Percentiles rank a stretch among this genome's conserved stretches.
Conservation (phyloP, 1,139 yeast species). For the Debaryomyces psychrophilus region DNA sequence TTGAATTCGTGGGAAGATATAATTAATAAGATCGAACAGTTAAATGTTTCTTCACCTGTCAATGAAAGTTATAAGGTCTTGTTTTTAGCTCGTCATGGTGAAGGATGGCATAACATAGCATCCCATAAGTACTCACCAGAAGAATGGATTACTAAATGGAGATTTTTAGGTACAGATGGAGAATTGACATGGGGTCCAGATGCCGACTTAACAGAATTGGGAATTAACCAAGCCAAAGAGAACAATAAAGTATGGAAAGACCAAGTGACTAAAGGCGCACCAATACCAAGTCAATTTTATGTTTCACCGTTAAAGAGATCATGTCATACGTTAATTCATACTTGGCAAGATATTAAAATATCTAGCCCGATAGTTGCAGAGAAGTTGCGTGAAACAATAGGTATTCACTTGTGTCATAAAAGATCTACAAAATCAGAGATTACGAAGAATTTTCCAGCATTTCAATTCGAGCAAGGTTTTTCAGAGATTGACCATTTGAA, state of each 20-base stretch:
- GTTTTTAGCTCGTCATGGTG: slow-evolving; percentile 75
- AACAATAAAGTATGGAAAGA: slow-evolving; percentile 48
- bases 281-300: slow-evolving; percentile 57
- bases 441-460: slow-evolving; percentile 25
- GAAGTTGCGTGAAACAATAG: slow-evolving; percentile 66
- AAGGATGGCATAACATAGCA: slow-evolving; percentile 73
- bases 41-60: slow-evolving; percentile 36
- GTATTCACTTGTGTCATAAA: slow-evolving; percentile 69
- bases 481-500: slow-evolving; percentile 52
- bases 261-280: slow-evolving; percentile 51
- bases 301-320: slow-evolving; percentile 71
- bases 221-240: slow-evolving; percentile 48
- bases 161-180: slow-evolving; percentile 58
- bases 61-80: slow-evolving; percentile 56
- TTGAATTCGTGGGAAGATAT: slow-evolving; percentile 50
- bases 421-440: slow-evolving; percentile 44
- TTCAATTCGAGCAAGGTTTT: slow-evolving; percentile 50
- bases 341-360: slow-evolving; percentile 56
- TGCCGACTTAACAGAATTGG: slow-evolving; percentile 62
- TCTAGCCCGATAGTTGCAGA: slow-evolving; percentile 51
- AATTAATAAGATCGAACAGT: slow-evolving; percentile 30
- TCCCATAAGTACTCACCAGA: slow-evolving; percentile 57
- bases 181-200: slow-evolving; percentile 69
- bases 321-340: slow-evolving; percentile 54
- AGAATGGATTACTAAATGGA: slow-evolving; percentile 65